Percentiles rank a stretch among this genome's conserved stretches.
These are phyloP conservation scores for Xylariaceae sp. DNA, from an alignment of 2,329 filamentous ascomycete genomes.

Conservation along the genomic window DNA sequence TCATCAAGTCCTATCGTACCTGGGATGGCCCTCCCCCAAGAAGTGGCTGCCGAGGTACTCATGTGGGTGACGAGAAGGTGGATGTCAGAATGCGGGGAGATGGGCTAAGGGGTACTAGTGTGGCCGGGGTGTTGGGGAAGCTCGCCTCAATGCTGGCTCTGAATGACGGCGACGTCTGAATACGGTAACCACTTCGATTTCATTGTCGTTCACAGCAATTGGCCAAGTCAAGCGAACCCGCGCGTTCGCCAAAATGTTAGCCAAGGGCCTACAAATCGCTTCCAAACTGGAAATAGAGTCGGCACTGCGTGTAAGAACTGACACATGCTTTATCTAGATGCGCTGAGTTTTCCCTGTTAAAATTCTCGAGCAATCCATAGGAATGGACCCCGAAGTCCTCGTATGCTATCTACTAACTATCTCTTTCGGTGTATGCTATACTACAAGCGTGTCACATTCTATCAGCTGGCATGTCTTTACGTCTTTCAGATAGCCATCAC, in stretches of 20 bases:
- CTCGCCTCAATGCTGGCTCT: no score
- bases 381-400: no score
- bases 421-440: constrained; percentile 6
- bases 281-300: no score
- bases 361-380: no score
- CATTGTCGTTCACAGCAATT: not conserved
- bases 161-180: not conserved
- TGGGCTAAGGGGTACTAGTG: not conserved
- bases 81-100: constrained; percentile 22
- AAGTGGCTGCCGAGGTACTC: constrained; percentile 20
- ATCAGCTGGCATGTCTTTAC: no score
- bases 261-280: no score
- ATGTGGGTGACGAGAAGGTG: not conserved
- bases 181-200: not conserved
- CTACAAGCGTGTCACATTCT: not conserved
- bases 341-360: no score
- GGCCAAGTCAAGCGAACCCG: not conserved
- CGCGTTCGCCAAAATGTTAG: no score
- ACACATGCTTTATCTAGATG: no score
- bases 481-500: not conserved
- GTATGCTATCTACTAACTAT: no score
- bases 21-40: not conserved
- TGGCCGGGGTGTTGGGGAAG: no score
- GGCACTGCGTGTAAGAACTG: no score
- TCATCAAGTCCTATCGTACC: not conserved